Evolutionary conservation across 2,329 filamentous ascomycete species (phyloP).

Genomic region (Alternaria novae-zelandiae): DNA sequence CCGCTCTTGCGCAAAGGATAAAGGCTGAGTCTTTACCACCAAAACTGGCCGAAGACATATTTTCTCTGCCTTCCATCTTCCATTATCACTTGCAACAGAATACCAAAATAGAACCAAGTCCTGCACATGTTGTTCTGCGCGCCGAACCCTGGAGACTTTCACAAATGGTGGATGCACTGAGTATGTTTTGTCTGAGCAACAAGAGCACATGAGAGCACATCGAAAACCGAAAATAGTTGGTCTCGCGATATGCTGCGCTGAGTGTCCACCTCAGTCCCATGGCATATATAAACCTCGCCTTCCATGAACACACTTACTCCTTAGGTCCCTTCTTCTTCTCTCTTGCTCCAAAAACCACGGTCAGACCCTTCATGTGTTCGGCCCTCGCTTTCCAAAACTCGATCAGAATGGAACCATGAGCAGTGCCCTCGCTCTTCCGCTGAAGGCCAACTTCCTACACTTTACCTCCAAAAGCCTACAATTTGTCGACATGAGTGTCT

Average conservation of each 20-base stretch:
- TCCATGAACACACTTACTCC: neutral
- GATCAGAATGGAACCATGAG: accelerated
- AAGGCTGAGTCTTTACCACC: no score
- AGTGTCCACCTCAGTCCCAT: neutral
- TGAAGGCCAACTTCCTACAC: neutral
- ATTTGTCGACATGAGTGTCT: neutral
- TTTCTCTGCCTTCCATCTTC: no score
- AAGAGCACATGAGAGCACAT: neutral
- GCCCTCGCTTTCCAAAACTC: neutral
- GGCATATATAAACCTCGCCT: neutral
- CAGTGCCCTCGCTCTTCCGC: neutral
- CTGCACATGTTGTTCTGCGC: no score
- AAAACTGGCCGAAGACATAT: no score
- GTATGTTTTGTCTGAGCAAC: neutral
- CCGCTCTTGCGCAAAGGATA: no score
- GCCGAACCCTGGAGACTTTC: no score
- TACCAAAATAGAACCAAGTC: no score
- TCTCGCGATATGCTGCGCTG: neutral
- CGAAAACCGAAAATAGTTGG: neutral
- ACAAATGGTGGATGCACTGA: no score
- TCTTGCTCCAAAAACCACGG: neutral
- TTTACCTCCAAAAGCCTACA: neutral
- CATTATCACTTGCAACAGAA: no score
- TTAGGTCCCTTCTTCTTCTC: neutral
- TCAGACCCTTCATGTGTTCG: neutral